phyloP scores from a whole-genome alignment of 257 asterid genomes.

The Vinca minor region DNA sequence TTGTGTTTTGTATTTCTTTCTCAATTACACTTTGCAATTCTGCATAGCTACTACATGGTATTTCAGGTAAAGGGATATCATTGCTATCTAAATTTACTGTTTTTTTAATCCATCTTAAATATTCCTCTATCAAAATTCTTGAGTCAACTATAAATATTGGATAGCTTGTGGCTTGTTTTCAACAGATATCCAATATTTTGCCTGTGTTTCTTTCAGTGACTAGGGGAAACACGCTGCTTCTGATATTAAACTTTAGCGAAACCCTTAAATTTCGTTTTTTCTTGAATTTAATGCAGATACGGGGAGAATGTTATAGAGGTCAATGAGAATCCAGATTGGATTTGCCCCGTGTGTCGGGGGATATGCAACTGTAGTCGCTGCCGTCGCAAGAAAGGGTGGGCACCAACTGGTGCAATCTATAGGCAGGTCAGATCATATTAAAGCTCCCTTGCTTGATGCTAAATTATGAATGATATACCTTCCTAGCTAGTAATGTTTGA shows the following conservation, averaged over 20 bases:
- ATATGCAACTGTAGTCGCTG: slow-evolving; percentile 76
- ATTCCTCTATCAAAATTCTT: neutral
- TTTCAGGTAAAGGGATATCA: neutral
- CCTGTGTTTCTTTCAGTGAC: neutral
- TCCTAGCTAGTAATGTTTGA: too few species aligned
- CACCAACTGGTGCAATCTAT: slow-evolving; percentile 49
- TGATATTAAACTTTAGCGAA: neutral
- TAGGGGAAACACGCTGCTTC: neutral
- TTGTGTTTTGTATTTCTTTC: neutral
- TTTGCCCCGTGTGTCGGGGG: slow-evolving; percentile 68
- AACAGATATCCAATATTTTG: neutral
- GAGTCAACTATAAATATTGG: neutral
- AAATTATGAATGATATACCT: neutral
- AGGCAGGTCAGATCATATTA: slow-evolving; percentile 23
- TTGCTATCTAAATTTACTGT: too few species aligned
- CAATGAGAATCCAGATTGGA: slow-evolving; percentile 47
- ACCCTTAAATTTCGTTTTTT: neutral
- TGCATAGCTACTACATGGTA: neutral
- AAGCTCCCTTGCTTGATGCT: neutral
- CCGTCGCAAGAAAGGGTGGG: slow-evolving; percentile 54
- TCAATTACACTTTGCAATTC: neutral
- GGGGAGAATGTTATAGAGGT: slow-evolving; percentile 65
- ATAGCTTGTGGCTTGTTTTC: neutral
- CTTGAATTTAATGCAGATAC: slow-evolving; percentile 29
- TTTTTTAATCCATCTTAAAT: neutral